phyloP scores from a whole-genome alignment of 805 yeast species.

The Saturnispora gosingensis region DNA sequence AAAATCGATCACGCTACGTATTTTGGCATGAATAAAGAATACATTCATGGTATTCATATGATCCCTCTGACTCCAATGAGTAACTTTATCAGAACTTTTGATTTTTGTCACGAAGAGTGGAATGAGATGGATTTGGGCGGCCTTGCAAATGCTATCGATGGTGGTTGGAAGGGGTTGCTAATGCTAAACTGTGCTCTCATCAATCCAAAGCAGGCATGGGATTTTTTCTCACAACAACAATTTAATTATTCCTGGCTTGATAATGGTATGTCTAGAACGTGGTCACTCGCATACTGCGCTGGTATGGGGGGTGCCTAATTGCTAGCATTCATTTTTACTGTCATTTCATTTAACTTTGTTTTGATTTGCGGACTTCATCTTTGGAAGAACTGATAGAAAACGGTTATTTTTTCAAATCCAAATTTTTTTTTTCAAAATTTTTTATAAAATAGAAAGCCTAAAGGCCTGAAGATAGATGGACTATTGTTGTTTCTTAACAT shows the following conservation, averaged over 20 bases:
- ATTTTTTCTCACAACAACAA: constrained; percentile 30
- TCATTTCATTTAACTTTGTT: not conserved
- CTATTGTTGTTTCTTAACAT: not conserved
- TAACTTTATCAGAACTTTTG: constrained; percentile 42
- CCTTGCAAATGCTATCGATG: constrained; percentile 35
- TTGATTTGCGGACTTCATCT: not conserved
- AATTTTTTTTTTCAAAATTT: not conserved
- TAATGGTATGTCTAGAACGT: constrained; percentile 53
- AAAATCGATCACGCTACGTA: constrained; percentile 66
- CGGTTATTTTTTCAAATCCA: not conserved
- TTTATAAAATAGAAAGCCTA: not conserved
- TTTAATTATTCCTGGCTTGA: constrained; percentile 38
- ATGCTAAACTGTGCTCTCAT: constrained; percentile 36
- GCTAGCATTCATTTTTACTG: not conserved
- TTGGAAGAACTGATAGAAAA: not conserved
- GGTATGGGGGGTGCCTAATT: constrained; percentile 30
- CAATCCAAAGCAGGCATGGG: constrained; percentile 34
- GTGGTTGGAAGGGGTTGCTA: constrained; percentile 57
- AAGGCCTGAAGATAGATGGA: not conserved
- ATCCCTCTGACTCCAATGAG: constrained; percentile 59
- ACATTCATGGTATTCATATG: constrained; percentile 75
- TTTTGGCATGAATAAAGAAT: constrained; percentile 52
- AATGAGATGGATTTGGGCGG: constrained; percentile 21
- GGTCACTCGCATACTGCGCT: constrained; percentile 53
- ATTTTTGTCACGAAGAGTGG: constrained; percentile 42